Conservation (phyloP, 73 alveolate genomes). For the Paramecium tetraurelia region DNA sequence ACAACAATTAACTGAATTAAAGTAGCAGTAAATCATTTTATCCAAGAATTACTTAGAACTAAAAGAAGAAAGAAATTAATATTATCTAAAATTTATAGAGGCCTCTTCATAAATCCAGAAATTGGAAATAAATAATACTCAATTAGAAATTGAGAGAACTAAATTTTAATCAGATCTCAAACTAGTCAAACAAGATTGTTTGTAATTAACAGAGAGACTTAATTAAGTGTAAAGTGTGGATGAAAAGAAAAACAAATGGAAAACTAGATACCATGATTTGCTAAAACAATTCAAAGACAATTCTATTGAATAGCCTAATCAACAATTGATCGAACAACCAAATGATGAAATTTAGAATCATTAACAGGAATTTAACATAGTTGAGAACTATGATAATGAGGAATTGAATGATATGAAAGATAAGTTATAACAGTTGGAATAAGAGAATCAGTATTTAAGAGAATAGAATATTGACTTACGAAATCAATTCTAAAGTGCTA, state of each 20-base stretch:
- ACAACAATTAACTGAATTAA: background rate
- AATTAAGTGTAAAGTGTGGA: background rate
- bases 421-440: background rate
- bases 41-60: background rate
- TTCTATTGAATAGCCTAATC: background rate
- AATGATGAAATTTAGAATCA: background rate
- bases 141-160: background rate
- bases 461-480: background rate
- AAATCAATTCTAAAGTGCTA: background rate
- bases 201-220: background rate
- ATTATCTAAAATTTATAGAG: background rate
- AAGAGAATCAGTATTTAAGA: constrained; percentile 23
- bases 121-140: background rate
- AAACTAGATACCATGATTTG: background rate
- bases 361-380: background rate
- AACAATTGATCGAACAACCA: background rate
- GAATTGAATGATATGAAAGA: background rate
- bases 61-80: background rate
- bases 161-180: background rate
- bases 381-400: background rate
- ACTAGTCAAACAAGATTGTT: background rate
- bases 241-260: constrained; percentile 38
- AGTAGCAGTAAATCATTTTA: background rate
- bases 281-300: background rate
- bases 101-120: background rate